Evolutionary conservation across 139 green algal species (phyloP), one percentile per base, ranked within the genome.

Genomic region (Coccomyxa sp.): DNA sequence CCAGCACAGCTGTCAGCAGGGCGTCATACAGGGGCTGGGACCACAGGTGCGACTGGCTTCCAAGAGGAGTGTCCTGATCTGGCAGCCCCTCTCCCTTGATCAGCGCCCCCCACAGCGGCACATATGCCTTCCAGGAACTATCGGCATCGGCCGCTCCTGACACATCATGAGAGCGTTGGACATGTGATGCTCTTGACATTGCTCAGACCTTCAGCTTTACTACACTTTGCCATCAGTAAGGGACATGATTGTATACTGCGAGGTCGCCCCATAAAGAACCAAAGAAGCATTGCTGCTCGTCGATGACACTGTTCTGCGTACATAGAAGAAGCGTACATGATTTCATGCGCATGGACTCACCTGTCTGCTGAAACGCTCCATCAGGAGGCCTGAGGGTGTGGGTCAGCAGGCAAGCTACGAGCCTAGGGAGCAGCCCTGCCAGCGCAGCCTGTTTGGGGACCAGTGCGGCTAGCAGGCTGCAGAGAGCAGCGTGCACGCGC

Each of bases 71-170:
- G 11, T 27, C 77, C 59, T 67, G 21, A 68, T 16, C 13, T 45
- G 79, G 82, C 76, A 77, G 30, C 27, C 76, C 75, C 25, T 71
- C 9, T 38, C 57, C 60, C 66, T 76, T 27, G 0, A 86, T 63
- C 74, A 86, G 75, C 13, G 77, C 83, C 28, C 45, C 45, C 83
- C 83, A 86, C 45, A 82, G 51, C 16, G 74, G 78, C 38, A 80
- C n/a, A 67, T 80, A 83, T 16, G 28, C 63, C 38, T 60, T 38
- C 83, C 83, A 86, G 38, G 83, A 59, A 59, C 77, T 28, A 10
- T 74, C 63, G 57, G 76, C 45, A 23, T 86, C 83, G 1, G 21
- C 76, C 14, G 76, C 76, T 23, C 27, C 38, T 51, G 38, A 21
- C 27, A 45, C 31, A 21, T 32, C 30, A 63, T 31, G 7, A 58